These are phyloP conservation scores for Eucalyptus guilfoylei DNA, from an alignment of 345 rosid genomes.

Conservation along the genomic window DNA sequence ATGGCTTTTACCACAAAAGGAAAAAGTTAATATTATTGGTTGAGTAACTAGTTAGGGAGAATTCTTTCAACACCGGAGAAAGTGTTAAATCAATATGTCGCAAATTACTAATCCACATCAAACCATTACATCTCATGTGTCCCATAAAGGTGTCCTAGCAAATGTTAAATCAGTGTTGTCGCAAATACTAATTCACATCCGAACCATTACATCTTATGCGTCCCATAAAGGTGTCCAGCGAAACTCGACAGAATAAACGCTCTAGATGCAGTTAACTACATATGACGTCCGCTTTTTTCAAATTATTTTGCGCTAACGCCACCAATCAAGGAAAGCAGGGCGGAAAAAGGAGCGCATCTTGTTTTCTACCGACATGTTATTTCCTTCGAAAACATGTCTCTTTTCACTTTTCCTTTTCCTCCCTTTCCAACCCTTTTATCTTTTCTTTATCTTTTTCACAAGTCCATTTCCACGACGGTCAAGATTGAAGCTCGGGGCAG, in stretches of 20 bases:
- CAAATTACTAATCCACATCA: not conserved
- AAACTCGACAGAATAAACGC: not conserved
- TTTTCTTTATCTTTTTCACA: not conserved
- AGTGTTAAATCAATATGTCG: not conserved
- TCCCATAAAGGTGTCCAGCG: not conserved
- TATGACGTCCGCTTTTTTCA: not conserved
- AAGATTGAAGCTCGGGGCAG: not conserved
- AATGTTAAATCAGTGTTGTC: no score
- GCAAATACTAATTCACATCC: no score
- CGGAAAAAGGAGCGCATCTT: not conserved
- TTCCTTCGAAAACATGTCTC: not conserved
- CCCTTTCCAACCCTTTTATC: no score
- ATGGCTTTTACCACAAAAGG: not conserved
- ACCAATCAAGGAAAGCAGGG: not conserved
- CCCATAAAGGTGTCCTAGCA: no score
- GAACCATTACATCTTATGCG: not conserved
- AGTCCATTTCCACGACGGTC: not conserved
- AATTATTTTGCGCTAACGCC: not conserved
- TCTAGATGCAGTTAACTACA: not conserved
- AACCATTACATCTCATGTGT: no score
- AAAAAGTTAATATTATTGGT: not conserved
- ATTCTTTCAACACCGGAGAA: not conserved
- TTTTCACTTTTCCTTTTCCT: not conserved
- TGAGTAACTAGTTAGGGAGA: not conserved
- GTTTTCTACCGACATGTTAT: not conserved